Percentiles rank a stretch among this genome's conserved stretches.
phyloP scores from a whole-genome alignment of 1,139 yeast genomes.

The Lodderomyces pseudojiufengensis region DNA sequence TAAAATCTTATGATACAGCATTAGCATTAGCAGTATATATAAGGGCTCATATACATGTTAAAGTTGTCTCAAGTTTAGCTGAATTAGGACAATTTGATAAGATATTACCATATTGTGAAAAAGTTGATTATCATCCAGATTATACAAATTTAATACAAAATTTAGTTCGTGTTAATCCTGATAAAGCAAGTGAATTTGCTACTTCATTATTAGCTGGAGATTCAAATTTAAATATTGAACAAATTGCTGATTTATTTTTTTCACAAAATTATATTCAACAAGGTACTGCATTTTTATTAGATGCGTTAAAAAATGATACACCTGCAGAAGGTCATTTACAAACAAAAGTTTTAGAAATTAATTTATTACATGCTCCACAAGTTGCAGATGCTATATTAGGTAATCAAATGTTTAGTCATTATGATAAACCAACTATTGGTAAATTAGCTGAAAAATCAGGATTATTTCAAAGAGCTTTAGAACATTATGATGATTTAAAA shows the following conservation, averaged over 20 bases:
- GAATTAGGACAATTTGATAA: conserved; percentile 96
- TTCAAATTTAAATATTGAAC: conserved; percentile 72
- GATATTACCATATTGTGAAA: conserved; percentile 89
- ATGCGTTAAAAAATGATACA: conserved; percentile 88
- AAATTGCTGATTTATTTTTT: conserved; percentile 88
- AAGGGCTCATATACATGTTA: conserved; percentile 79
- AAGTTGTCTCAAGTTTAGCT: conserved; percentile 89
- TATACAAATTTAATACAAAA: conserved; percentile 87
- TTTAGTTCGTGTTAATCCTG: conserved; percentile 91
- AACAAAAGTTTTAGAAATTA: conserved; percentile 90
- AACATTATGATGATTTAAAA: conserved; percentile 89
- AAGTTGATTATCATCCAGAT: conserved; percentile 86
- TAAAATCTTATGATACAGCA: conserved; percentile 80
- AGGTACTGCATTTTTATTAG: conserved; percentile 97
- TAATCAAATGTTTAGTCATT: conserved; percentile 91
- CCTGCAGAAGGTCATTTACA: conserved; percentile 97
- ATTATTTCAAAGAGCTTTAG: conserved; percentile 88
- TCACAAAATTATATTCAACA: conserved; percentile 94
- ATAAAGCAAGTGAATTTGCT: conserved; percentile 96
- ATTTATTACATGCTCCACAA: conserved; percentile 94
- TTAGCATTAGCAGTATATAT: conserved; percentile 89
- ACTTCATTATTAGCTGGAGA: conserved; percentile 70
- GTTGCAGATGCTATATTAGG: conserved; percentile 99
- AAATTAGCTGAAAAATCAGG: conserved; percentile 93
- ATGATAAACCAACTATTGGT: conserved; percentile 91